Percentiles rank a stretch among this genome's conserved stretches.
phyloP scores from a whole-genome alignment of 306 rosid genomes.

The Quercus mongolica region DNA sequence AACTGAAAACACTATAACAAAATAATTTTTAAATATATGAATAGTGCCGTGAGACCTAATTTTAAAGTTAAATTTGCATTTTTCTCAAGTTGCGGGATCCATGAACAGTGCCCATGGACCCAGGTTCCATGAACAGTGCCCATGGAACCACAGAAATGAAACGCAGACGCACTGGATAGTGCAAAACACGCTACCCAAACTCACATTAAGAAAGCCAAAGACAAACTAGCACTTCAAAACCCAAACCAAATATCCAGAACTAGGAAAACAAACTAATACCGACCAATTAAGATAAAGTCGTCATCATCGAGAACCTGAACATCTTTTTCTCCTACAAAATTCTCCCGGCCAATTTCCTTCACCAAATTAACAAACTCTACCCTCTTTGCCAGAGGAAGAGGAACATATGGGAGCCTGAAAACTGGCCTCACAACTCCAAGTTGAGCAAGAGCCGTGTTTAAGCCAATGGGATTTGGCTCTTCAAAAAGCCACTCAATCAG shows the following conservation, averaged over 20 bases:
- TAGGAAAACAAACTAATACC: slow-evolving; percentile 43
- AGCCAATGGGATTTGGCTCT: slow-evolving; percentile 86
- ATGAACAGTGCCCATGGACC: too few species aligned
- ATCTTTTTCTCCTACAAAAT: slow-evolving; percentile 71
- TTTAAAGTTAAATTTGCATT: too few species aligned
- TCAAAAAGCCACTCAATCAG: slow-evolving; percentile 77
- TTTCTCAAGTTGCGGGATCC: too few species aligned
- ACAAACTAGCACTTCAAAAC: background rate
- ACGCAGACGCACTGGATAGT: too few species aligned
- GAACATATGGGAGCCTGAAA: slow-evolving; percentile 91
- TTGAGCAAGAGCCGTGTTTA: slow-evolving; percentile 96
- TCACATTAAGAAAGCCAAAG: background rate
- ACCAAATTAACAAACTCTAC: slow-evolving; percentile 69
- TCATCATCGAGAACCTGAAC: slow-evolving; percentile 70
- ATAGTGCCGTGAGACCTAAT: too few species aligned
- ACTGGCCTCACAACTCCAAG: slow-evolving; percentile 93
- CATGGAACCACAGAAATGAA: too few species aligned
- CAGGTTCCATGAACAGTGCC: too few species aligned
- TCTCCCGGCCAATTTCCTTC: slow-evolving; percentile 71
- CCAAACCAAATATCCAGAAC: slow-evolving; percentile 2
- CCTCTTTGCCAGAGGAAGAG: slow-evolving; percentile 74
- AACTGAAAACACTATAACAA: too few species aligned
- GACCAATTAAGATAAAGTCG: slow-evolving; percentile 58
- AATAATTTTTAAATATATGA: too few species aligned
- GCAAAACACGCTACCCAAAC: too few species aligned